Evolutionary conservation across 2,329 filamentous ascomycete species (phyloP).

Genomic region (Fusarium concolor): DNA sequence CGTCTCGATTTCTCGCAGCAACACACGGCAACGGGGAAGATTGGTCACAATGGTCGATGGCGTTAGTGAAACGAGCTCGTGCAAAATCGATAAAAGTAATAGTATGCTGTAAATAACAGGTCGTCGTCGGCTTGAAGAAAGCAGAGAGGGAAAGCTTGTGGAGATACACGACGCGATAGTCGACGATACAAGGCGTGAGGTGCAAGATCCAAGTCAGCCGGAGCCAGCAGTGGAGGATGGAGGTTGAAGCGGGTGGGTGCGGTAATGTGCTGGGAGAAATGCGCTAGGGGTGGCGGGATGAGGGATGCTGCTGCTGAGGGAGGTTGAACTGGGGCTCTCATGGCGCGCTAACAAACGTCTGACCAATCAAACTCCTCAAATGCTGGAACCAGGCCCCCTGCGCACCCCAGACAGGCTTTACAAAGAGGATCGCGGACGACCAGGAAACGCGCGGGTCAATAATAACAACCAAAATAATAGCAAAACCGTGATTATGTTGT

Average conservation of each 20-base stretch:
- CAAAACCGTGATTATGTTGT: constrained; percentile 30
- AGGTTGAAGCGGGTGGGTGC: constrained; percentile 38
- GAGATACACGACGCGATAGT: constrained; percentile 37
- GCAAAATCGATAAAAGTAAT: constrained; percentile 20
- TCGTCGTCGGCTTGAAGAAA: constrained; percentile 7
- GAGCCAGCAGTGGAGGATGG: constrained; percentile 38
- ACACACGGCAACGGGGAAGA: constrained; percentile 30
- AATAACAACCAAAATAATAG: constrained; percentile 48
- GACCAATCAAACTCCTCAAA: constrained; percentile 39
- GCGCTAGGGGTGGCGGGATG: constrained; percentile 44
- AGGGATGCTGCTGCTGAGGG: constrained; percentile 45
- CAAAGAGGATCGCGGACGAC: constrained; percentile 43
- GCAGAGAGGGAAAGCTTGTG: constrained; percentile 23
- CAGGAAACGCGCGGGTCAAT: constrained; percentile 48
- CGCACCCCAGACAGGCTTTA: constrained; percentile 19
- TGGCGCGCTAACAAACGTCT: constrained; percentile 40
- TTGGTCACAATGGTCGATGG: constrained; percentile 33
- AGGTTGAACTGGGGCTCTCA: constrained; percentile 44
- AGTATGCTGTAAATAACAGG: constrained; percentile 13
- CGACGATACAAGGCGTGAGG: constrained; percentile 36
- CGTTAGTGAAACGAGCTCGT: constrained; percentile 14
- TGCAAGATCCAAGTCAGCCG: constrained; percentile 37
- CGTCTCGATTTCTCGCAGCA: constrained; percentile 41
- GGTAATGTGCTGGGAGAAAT: constrained; percentile 35
- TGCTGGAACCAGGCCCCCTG: constrained; percentile 22